Base-by-base conservation (phyloP, 768 basidiomycete species). In the Phaeotremella fagi region DNA sequence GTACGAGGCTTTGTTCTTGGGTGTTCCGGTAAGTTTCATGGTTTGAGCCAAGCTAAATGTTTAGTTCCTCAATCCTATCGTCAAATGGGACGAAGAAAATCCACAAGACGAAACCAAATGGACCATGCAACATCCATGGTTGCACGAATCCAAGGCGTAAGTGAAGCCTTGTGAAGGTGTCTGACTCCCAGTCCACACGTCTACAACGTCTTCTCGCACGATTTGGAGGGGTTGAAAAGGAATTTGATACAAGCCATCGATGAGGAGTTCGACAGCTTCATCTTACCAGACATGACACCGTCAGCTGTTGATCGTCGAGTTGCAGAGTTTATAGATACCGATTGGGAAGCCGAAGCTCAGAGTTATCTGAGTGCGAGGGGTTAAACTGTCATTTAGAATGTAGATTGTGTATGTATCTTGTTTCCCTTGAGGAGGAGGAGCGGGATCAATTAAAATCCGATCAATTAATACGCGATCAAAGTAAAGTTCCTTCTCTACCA, bases 31-130 rank as follows among this genome's bases (percentile, higher is more conserved):
- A 46, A 57, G 68, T 60, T 2, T 20, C 15, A n/a, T n/a, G n/a
- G n/a, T n/a, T n/a, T n/a, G n/a, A n/a, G n/a, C n/a, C n/a, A n/a
- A n/a, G n/a, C n/a, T n/a, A n/a, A 28, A 60, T 28, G 23, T 20
- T 11, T 18, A 70, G 68, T 70, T 64, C 52, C 66, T 70, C 48
- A 70, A 70, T 36, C 68, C 68, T 15, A 64, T 70, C 27, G 38
- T 70, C 15, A 36, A 33, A 2, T 70, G 68, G 68, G 65, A 70
- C 31, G 54, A 56, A 33, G 42, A 52, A 7, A 61, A 66, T 47
- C 68, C 65, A 4, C 4, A 33, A n/a, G 59, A 70, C 42, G 38
- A 61, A 31, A 58, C 60, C 5, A 57, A 52, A 50, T 70, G 68
- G 68, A 50, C 56, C 27, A 54, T 61, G 36, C 69, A 71, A 36